Conservation (phyloP, 139 green algal genomes). For the Auxenochlorella protothecoides region DNA sequence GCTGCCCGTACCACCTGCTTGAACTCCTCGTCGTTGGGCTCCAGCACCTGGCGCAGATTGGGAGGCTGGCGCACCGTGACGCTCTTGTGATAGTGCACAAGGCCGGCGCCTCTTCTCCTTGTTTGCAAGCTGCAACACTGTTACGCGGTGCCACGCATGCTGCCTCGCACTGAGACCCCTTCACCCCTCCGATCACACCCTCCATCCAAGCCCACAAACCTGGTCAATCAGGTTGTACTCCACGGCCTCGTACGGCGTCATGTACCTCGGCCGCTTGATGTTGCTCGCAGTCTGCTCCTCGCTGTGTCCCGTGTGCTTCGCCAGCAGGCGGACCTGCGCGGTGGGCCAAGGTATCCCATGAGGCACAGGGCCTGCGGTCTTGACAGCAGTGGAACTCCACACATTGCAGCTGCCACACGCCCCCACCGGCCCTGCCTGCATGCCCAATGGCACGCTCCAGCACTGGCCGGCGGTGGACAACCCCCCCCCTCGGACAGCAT, state of each 20-base stretch:
- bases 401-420: no score
- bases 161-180: no score
- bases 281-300: constrained; percentile 59
- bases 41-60: constrained; percentile 9
- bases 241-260: constrained; percentile 80
- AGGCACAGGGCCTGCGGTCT: no score
- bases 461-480: not conserved
- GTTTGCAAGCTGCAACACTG: no score
- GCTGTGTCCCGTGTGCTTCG: constrained; percentile 64
- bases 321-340: constrained; percentile 43
- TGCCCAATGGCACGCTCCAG: no score
- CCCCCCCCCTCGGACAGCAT: not conserved
- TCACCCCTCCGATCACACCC: no score
- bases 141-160: no score
- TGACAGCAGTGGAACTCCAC: no score
- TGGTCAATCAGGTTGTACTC: constrained; percentile 92
- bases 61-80: no score
- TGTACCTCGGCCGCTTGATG: constrained; percentile 67
- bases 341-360: not conserved
- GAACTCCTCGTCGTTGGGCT: constrained; percentile 27
- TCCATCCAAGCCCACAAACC: constrained; percentile 27
- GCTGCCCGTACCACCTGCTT: constrained; percentile 16
- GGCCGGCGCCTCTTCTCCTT: no score
- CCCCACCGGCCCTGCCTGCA: no score
- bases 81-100: no score